Evolutionary conservation across 2,329 filamentous ascomycete genomes (phyloP), one percentile per base, ranked within the genome.

Genomic region (Ustilaginoidea virens): DNA sequence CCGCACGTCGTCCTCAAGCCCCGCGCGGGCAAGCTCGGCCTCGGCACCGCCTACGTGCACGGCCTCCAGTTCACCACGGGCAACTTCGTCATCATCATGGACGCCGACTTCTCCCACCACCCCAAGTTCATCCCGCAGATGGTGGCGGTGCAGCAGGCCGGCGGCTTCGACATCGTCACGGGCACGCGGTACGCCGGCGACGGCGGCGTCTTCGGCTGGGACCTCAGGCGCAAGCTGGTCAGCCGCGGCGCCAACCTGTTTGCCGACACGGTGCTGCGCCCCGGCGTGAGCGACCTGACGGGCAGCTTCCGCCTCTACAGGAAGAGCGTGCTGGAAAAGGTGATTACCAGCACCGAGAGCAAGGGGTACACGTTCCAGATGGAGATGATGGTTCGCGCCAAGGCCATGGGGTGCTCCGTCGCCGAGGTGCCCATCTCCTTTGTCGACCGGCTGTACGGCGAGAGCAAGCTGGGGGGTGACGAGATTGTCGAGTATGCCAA

Each of bases 351-450:
- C 56, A 94, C 85, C 7, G 79, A 94, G 66, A 90, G 82, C 52
- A 93, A 96, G 61, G 90, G 90, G 3, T 98, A 96, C 55, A 87
- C 80, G 23, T 98, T 98, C 66, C 90, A 98, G 72, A 98, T 98
- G 90, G 87, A 94, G 67, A 80, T 98, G 74, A 96, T 94, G 77
- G 87, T 96, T 7, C 69, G 86, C 36, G 90, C 90, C 19, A 94
- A 94, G 71, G 81, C 80, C 11, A 86, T 94, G 81, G 87, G 90
- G 1, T 92, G 73, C 61, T 80, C 76, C 21, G 87, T 98, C 18
- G 82, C 81, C 11, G 90, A 98, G 65, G 87, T 93, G 36, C 90
- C 90, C 9, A 98, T 98, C 42, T 81, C 73, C 15, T 98, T 98
- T 53, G 90, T 96, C 23, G 92, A 98, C 54, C 74, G 90, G 33